Conservation (phyloP, 768 basidiomycete genomes). For the Chiua virens region DNA sequence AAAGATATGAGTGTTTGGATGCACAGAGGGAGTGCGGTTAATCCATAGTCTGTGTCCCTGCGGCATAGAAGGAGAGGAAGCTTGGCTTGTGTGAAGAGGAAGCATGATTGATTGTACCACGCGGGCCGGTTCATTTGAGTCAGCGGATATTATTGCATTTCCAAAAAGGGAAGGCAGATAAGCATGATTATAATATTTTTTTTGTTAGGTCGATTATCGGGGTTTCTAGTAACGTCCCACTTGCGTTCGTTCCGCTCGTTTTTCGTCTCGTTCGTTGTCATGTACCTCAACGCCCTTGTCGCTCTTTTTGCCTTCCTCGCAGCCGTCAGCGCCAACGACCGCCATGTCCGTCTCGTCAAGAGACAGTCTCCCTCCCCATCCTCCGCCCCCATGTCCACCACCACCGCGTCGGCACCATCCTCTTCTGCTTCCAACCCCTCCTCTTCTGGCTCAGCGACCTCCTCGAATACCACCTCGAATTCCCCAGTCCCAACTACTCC, state of each 20-base stretch:
- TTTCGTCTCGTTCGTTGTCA: constrained; percentile 19
- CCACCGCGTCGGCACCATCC: constrained; percentile 5
- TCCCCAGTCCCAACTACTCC: constrained; percentile 27
- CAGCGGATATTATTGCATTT: too few species aligned
- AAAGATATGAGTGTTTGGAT: too few species aligned
- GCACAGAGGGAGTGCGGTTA: too few species aligned
- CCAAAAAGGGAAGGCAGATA: too few species aligned
- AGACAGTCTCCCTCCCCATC: constrained; percentile 34
- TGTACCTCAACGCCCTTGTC: constrained; percentile 47
- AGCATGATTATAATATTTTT: too few species aligned
- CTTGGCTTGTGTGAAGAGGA: too few species aligned
- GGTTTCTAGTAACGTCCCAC: too few species aligned
- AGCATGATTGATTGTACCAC: too few species aligned
- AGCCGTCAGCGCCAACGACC: constrained; percentile 38
- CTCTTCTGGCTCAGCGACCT: not conserved
- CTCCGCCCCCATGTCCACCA: not conserved
- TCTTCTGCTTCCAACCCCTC: not conserved
- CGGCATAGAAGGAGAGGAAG: too few species aligned
- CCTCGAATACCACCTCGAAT: constrained; percentile 6
- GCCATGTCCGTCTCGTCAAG: constrained; percentile 39
- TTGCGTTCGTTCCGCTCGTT: constrained; percentile 7
- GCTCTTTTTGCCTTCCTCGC: constrained; percentile 46
- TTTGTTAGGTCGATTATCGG: too few species aligned
- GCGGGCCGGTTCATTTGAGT: too few species aligned
- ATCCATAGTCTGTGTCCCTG: too few species aligned